phyloP scores from a whole-genome alignment of 176 grass and related monocot genomes.

The Elaeis guineensis region DNA sequence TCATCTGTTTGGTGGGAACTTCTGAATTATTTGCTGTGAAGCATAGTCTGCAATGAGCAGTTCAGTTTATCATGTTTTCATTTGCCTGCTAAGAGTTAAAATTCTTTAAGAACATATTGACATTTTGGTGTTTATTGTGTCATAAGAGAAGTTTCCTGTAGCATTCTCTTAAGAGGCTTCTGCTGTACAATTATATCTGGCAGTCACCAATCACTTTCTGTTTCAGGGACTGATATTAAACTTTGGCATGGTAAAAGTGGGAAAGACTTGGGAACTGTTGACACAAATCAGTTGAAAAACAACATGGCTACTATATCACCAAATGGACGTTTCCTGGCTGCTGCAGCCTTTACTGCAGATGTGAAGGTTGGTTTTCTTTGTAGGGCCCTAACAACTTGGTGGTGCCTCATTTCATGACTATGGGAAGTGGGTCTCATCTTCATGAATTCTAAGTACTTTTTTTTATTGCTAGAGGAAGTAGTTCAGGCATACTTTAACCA shows the following conservation, averaged over 20 bases:
- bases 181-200: too few species aligned
- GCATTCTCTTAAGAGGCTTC: too few species aligned
- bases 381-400: not conserved
- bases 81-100: too few species aligned
- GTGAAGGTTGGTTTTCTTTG: conserved; percentile 62
- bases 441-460: not conserved
- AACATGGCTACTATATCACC: conserved; percentile 93
- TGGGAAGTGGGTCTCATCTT: not conserved
- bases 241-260: conserved; percentile 93
- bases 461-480: too few species aligned
- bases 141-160: too few species aligned
- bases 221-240: conserved; percentile 88
- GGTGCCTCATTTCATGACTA: not conserved
- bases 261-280: conserved; percentile 77
- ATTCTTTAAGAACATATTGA: too few species aligned
- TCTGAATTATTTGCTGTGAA: too few species aligned
- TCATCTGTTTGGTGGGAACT: too few species aligned
- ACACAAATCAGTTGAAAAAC: conserved; percentile 95
- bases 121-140: too few species aligned
- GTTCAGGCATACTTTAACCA: too few species aligned
- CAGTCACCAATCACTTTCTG: not conserved
- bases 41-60: too few species aligned
- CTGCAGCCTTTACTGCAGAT: conserved; percentile 95
- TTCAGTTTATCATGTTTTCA: too few species aligned
- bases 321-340: conserved; percentile 94